Base-by-base conservation (phyloP, 2,329 filamentous ascomycete species). In the Colletotrichum orbiculare region DNA sequence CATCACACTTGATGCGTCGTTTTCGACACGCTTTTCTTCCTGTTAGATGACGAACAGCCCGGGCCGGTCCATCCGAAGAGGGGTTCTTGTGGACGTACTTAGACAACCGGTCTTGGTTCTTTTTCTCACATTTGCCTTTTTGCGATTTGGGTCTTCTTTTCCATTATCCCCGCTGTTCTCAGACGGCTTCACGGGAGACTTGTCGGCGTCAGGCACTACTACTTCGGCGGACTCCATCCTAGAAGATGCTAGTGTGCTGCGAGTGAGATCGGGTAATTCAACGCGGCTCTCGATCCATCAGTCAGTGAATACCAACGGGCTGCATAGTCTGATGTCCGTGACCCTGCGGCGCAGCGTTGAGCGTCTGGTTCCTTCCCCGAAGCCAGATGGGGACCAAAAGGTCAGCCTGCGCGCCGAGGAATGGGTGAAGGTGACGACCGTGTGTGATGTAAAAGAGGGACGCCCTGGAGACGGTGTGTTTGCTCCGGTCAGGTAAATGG, bases 1-100 rank as follows among this genome's bases (percentile, higher is more conserved):
- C 96, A 67, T 96, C 96, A 77, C 96, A 99, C 79, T 98, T 99
- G 78, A 99, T 98, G 68, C 96, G 91, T 57, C 96, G 90, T 79
- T 92, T 95, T 68, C 96, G 91, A 79, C 96, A 99, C 63, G 96
- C 92, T 94, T 74, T 49, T 66, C 52, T 25, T 43, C 59, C 60
- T 39, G 65, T 58, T n/a, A 56, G 64, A 60, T 8, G 41, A 10
- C 35, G 46, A 11, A 34, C 3, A 33, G 10, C 25, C 25, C 5
- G n/a, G 33, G 37, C 10, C 34, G n/a, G 13, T 15, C 13, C 7
- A 34, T 11, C 38, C 12, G 50, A 38, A 42, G 47, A 15, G 49
- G 12, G 38, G 50, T 42, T 12, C 46, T 34, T 8, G 35, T 15
- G 39, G 38, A 25, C 90, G 77, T 85, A 94, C 91, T 97, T 66